Evolutionary conservation across 2,329 filamentous ascomycete species (phyloP).

Genomic region (Colletotrichum tamarilloi): DNA sequence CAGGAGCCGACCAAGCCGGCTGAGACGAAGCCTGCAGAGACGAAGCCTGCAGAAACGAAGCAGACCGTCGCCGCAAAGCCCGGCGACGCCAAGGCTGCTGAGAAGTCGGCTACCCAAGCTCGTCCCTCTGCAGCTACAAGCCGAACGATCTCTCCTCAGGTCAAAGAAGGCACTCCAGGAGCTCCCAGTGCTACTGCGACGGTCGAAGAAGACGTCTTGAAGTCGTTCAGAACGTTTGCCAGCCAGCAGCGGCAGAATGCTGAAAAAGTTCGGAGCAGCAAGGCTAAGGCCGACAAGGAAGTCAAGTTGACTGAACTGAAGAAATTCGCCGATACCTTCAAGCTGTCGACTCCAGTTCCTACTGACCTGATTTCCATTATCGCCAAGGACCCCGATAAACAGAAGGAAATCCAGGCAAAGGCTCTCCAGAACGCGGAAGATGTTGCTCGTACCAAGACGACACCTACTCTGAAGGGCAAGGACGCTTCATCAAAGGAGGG

Average conservation of each 20-base stretch:
- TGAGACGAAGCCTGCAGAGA: slow-evolving; percentile 20
- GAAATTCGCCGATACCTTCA: slow-evolving; percentile 95
- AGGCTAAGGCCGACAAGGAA: slow-evolving; percentile 81
- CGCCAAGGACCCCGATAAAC: slow-evolving; percentile 95
- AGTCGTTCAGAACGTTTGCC: slow-evolving; percentile 74
- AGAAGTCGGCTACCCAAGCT: slow-evolving; percentile 40
- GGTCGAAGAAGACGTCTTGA: slow-evolving; percentile 71
- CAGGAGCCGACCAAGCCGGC: slow-evolving; percentile 11
- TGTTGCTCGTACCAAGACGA: slow-evolving; percentile 58
- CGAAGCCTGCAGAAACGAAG: slow-evolving; percentile 25
- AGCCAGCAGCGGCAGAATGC: slow-evolving; percentile 64
- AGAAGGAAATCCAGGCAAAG: slow-evolving; percentile 91
- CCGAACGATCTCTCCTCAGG: slow-evolving; percentile 54
- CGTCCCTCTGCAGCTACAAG: slow-evolving; percentile 51
- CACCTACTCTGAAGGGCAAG: slow-evolving; percentile 63
- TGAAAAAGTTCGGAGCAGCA: slow-evolving; percentile 67
- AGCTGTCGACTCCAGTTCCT: slow-evolving; percentile 91
- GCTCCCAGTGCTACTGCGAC: slow-evolving; percentile 68
- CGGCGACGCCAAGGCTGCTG: slow-evolving; percentile 13
- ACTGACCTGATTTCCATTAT: slow-evolving; percentile 93
- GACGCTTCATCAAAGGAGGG: slow-evolving; percentile 60
- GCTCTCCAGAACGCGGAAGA: slow-evolving; percentile 81
- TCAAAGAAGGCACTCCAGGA: slow-evolving; percentile 53
- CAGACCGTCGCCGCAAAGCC: background rate
- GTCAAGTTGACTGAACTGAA: slow-evolving; percentile 94